Percentiles rank a stretch among this genome's conserved stretches.
Conservation (phyloP, 495 filamentous ascomycete genomes). For the Hypoxylon fragiforme region DNA sequence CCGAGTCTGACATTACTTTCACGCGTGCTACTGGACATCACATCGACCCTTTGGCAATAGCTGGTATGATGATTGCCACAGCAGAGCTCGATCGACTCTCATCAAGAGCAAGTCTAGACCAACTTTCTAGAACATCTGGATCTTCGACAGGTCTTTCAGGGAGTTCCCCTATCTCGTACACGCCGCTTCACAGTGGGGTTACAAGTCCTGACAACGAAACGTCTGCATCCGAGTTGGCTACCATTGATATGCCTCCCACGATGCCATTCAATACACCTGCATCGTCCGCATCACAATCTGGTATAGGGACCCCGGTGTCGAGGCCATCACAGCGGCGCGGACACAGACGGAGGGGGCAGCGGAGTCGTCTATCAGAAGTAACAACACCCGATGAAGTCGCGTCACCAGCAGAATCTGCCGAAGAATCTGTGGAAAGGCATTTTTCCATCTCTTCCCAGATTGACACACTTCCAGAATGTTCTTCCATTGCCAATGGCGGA, state of each 20-base stretch:
- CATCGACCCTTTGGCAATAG: slow-evolving; percentile 27
- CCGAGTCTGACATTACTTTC: slow-evolving; percentile 21
- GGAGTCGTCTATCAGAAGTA: slow-evolving; percentile 36
- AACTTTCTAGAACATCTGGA: slow-evolving; percentile 7
- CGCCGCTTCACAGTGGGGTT: slow-evolving; percentile 1
- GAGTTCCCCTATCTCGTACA: slow-evolving; percentile 10
- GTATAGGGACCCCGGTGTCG: slow-evolving; percentile 6
- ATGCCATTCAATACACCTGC: slow-evolving; percentile 21
- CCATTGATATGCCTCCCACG: slow-evolving; percentile 7
- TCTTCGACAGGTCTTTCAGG: slow-evolving; percentile 14
- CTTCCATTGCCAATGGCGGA: not conserved
- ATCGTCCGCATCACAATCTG: slow-evolving; percentile 14
- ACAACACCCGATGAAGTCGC: slow-evolving; percentile 32
- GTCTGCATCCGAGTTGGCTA: not conserved
- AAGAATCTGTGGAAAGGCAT: slow-evolving; percentile 3
- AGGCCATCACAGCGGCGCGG: slow-evolving; percentile 23
- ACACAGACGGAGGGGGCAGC: slow-evolving; percentile 17
- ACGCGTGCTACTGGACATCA: slow-evolving; percentile 2
- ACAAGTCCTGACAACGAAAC: slow-evolving; percentile 11
- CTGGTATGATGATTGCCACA: slow-evolving; percentile 35
- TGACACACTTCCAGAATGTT: slow-evolving; percentile 26
- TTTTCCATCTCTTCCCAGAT: slow-evolving; percentile 8
- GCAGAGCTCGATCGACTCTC: slow-evolving; percentile 36
- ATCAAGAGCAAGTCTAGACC: slow-evolving; percentile 11
- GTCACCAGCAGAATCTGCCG: slow-evolving; percentile 6